Evolutionary conservation across 2,329 filamentous ascomycete genomes (phyloP).

Genomic region (Cadophora sp.): DNA sequence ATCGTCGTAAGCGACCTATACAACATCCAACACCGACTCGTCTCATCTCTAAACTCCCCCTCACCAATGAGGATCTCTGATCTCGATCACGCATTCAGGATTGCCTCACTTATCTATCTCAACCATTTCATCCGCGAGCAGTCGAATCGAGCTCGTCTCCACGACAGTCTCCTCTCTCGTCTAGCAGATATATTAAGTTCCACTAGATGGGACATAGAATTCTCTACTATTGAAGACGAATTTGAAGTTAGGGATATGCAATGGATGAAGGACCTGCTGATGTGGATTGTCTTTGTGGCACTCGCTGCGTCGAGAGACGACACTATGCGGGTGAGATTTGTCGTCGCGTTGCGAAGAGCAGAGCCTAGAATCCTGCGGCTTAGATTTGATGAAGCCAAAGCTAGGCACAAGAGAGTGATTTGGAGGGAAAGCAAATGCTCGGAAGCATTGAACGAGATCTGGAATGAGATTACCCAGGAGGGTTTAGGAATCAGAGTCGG

Average conservation of each 20-base stretch:
- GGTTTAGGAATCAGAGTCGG: too few species aligned
- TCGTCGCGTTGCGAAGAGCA: neutral
- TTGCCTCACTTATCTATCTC: neutral
- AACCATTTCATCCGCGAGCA: constrained; percentile 1
- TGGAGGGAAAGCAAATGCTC: neutral
- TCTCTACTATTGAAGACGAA: neutral
- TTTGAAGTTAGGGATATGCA: neutral
- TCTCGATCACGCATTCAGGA: neutral
- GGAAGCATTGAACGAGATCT: neutral
- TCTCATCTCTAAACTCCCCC: neutral
- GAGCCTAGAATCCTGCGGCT: neutral
- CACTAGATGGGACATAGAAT: neutral
- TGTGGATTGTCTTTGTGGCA: neutral
- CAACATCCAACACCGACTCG: neutral
- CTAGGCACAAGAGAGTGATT: neutral
- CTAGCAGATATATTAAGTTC: neutral
- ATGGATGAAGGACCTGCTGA: neutral
- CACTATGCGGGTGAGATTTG: neutral
- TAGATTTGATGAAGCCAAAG: neutral
- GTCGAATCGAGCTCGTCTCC: neutral
- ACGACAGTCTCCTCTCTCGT: neutral
- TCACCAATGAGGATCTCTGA: neutral
- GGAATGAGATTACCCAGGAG: neutral
- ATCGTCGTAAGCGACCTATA: neutral
- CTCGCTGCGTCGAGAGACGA: neutral